Conservation (phyloP, 495 filamentous ascomycete species). For the Sordaria brevicollis region DNA sequence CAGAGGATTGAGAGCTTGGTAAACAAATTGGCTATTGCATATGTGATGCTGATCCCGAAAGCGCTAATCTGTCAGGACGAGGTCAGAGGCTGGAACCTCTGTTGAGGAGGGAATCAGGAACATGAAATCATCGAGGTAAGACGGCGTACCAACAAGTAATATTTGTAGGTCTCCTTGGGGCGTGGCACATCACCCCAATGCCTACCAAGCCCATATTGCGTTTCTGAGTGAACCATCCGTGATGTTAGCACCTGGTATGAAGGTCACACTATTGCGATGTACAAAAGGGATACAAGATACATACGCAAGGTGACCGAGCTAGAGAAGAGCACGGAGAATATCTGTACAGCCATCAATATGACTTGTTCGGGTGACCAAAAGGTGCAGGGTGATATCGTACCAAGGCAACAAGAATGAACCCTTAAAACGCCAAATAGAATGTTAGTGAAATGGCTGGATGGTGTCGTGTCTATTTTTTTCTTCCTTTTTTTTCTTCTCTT, state of each 20-base stretch:
- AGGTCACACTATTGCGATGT: neutral
- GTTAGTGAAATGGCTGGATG: neutral
- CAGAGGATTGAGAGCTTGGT: conserved; percentile 12
- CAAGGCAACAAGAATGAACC: conserved; percentile 5
- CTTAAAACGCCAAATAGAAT: neutral
- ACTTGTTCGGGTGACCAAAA: neutral
- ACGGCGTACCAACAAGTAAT: neutral
- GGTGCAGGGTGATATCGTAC: neutral
- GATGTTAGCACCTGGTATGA: neutral
- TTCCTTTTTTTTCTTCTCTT: too few species aligned
- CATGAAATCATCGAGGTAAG: neutral
- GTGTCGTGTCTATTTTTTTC: too few species aligned
- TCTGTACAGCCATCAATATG: neutral
- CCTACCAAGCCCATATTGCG: conserved; percentile 4
- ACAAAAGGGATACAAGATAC: neutral
- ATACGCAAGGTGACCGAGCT: conserved; percentile 1
- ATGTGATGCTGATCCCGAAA: conserved; percentile 4
- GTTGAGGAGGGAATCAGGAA: neutral
- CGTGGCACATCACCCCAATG: neutral
- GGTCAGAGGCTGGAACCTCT: neutral
- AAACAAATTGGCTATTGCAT: conserved; percentile 9
- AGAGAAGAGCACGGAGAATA: conserved; percentile 2
- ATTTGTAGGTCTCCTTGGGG: neutral
- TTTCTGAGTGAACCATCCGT: neutral
- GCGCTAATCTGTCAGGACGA: neutral